Conservation (phyloP, 129 eudicot genomes). For the Helichrysum umbraculigerum region DNA sequence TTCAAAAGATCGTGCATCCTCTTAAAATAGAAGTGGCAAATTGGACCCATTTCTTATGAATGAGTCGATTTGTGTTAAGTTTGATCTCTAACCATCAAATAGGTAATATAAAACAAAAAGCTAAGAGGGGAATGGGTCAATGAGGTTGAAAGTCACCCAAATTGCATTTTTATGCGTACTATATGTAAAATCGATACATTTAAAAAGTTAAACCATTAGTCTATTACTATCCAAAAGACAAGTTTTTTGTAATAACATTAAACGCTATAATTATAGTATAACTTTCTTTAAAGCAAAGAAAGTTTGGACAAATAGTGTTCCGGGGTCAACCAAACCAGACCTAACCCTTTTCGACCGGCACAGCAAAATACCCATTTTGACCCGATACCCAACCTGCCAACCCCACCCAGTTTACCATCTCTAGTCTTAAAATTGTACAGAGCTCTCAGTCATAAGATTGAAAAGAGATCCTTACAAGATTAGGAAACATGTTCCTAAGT, state of each 20-base stretch:
- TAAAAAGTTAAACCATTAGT: background rate
- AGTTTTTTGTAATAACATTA: background rate
- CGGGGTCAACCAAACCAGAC: background rate
- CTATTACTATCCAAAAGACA: background rate
- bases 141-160: background rate
- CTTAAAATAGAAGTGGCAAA: background rate
- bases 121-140: background rate
- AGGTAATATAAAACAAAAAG: background rate
- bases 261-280: too few species aligned
- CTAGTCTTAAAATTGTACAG: background rate
- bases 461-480: conserved; percentile 60
- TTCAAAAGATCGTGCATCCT: background rate
- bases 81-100: background rate
- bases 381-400: background rate
- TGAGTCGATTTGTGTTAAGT: background rate
- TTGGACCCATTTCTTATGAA: background rate
- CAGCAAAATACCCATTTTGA: background rate
- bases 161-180: background rate
- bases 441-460: background rate
- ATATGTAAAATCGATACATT: background rate
- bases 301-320: background rate
- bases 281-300: background rate
- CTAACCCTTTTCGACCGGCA: background rate
- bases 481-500: conserved; percentile 97
- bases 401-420: background rate